Base-by-base conservation (phyloP, 352 stramenopile species). In the Globisporangium paddicum region DNA sequence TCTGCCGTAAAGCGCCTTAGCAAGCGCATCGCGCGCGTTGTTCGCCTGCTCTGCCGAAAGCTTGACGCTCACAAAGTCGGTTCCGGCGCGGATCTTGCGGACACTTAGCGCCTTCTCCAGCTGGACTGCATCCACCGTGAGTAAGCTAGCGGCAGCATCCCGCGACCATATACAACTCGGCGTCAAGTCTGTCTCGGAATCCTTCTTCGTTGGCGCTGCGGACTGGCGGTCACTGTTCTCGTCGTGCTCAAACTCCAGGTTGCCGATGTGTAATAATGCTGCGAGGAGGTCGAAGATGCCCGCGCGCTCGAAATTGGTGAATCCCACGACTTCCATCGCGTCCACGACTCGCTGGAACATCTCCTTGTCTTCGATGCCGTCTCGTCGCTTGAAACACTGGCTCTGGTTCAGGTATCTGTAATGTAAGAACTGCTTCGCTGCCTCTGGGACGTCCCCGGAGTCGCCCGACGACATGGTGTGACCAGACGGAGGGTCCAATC, bases 211-310 rank as follows among this genome's bases (percentile, higher is more conserved):
- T n/a, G 67, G 58, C 0, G 66, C 67, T 19, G 72, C 65, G 0
- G 73, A 82, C 40, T 78, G 65, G 14, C 70, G 78, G 23, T 86
- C 75, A 42, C 60, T 79, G 52, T 81, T 72, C 55, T 89, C 82
- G 62, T 93, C 77, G 66, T 90, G 78, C 68, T 91, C 81, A 54
- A 96, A 96, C 18, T 73, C 79, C 30, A 96, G 73, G 60, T 96
- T 96, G 9, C 89, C 88, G 49, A 97, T 85, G 62, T 96, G 88
- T 66, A 97, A 77, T n/a, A 96, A 66, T 18, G 87, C 87, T 5
- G 87, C 87, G 3, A 93, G 45, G 9, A 91, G 69, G 65, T 92
- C 80, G 41, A 95, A 93, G 63, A 95, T 90, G 32, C 85, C 84
- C 21, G 62, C 66, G 46, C 86, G 79, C 62, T 96, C 89, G 1